phyloP scores from a whole-genome alignment of 2,329 filamentous ascomycete species.

The Pseudogymnoascus sp. region DNA sequence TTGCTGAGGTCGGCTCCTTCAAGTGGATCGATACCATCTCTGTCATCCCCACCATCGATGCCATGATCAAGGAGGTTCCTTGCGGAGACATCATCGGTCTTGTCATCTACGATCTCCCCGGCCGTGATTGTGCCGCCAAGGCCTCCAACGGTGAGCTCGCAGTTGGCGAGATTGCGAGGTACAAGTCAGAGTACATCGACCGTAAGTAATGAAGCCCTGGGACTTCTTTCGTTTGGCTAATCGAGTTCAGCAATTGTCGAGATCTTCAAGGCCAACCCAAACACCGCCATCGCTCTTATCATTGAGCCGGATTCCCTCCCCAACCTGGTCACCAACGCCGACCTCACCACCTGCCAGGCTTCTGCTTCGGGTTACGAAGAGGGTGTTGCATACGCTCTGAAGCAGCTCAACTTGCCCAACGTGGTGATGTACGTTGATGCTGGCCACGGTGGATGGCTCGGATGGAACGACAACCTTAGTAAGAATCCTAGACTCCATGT shows the following conservation, averaged over 20 bases:
- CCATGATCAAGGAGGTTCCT: constrained; percentile 39
- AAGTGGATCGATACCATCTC: constrained; percentile 46
- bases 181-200: constrained; percentile 49
- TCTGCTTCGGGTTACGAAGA: constrained; percentile 44
- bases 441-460: constrained; percentile 53
- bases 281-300: constrained; percentile 24
- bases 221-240: constrained; percentile 39
- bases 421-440: constrained; percentile 54
- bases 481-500: neutral
- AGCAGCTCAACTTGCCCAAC: constrained; percentile 47
- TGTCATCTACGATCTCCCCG: constrained; percentile 52
- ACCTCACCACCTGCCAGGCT: constrained; percentile 42
- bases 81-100: constrained; percentile 40
- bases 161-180: constrained; percentile 45
- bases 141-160: constrained; percentile 53
- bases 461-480: constrained; percentile 49
- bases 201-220: constrained; percentile 31
- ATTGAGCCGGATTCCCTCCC: constrained; percentile 52
- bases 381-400: constrained; percentile 45
- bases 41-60: constrained; percentile 42
- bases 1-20: constrained; percentile 42
- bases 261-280: constrained; percentile 20
- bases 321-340: constrained; percentile 51
- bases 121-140: constrained; percentile 51
- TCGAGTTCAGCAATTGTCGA: constrained; percentile 35